A percentile compares a stretch with the other conserved stretches of the same genome.
phyloP scores from a whole-genome alignment of 2,329 filamentous ascomycete species.

The Colletotrichum siamense region DNA sequence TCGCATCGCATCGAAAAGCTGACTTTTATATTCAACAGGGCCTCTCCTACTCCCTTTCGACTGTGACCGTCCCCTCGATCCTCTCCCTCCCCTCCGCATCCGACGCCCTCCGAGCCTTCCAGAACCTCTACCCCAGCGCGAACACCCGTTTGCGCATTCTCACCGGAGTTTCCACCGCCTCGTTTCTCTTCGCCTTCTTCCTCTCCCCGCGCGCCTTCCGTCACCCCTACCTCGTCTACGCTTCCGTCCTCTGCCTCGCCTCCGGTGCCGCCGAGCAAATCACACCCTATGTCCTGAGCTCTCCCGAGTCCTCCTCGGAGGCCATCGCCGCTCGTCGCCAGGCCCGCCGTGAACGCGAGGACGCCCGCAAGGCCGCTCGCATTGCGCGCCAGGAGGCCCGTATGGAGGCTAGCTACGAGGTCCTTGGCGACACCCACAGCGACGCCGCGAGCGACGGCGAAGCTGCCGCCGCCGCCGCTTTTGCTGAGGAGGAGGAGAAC shows the following conservation, averaged over 20 bases:
- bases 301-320: constrained; percentile 30
- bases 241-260: constrained; percentile 70
- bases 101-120: constrained; percentile 73
- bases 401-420: constrained; percentile 77
- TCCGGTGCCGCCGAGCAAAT: constrained; percentile 61
- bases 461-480: constrained; percentile 32
- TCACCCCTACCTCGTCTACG: constrained; percentile 93
- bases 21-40: constrained; percentile 61
- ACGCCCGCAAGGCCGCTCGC: constrained; percentile 29
- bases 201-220: constrained; percentile 76
- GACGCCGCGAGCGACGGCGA: constrained; percentile 57
- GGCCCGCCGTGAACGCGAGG: constrained; percentile 30
- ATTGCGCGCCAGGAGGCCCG: constrained; percentile 39
- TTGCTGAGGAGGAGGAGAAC: constrained; percentile 47
- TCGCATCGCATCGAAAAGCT: background rate
- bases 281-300: constrained; percentile 46
- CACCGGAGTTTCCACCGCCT: constrained; percentile 70
- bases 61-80: constrained; percentile 79
- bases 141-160: constrained; percentile 71
- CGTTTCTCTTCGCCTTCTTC: constrained; percentile 78
- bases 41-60: constrained; percentile 83
- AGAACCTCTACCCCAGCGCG: constrained; percentile 67
- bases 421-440: constrained; percentile 61
- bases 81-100: constrained; percentile 80
- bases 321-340: constrained; percentile 27